Percentiles rank a stretch among this genome's conserved stretches.
Evolutionary conservation across 345 rosid species (phyloP).

Genomic region (Sonneratia alba): DNA sequence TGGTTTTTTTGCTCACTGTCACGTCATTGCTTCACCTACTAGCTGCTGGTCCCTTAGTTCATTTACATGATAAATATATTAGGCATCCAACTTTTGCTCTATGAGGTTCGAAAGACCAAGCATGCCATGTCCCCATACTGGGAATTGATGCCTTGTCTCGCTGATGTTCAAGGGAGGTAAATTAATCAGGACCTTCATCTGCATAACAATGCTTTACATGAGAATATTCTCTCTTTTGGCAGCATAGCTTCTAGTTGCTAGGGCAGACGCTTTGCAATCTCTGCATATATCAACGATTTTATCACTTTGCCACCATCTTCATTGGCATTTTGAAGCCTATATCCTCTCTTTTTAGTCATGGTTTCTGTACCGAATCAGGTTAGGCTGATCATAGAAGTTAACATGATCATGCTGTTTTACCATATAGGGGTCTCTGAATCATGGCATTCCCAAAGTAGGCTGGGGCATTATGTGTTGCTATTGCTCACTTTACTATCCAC

Average conservation of each 20-base stretch:
- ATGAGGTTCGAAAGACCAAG: background rate
- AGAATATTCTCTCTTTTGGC: no score
- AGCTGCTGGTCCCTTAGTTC: constrained; percentile 7
- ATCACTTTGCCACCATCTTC: background rate
- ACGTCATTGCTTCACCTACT: background rate
- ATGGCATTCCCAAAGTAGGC: background rate
- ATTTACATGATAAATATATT: constrained; percentile 13
- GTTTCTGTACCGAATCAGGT: background rate
- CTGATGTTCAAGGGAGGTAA: background rate
- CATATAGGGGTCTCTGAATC: background rate
- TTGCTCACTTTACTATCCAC: background rate
- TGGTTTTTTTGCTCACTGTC: background rate
- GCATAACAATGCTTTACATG: no score
- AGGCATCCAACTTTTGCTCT: background rate
- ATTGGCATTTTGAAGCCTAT: background rate
- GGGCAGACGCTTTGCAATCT: background rate
- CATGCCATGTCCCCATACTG: background rate
- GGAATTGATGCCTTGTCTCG: constrained; percentile 6
- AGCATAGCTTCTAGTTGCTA: background rate
- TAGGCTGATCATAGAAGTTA: background rate
- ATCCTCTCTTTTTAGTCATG: background rate
- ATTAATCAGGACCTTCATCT: background rate
- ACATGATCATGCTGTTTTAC: background rate
- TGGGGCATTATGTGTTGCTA: background rate
- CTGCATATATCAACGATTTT: background rate